Evolutionary conservation across 805 yeast genomes (phyloP), one percentile per base, ranked within the genome.

Genomic region (Nakazawaea ishiwadae): DNA sequence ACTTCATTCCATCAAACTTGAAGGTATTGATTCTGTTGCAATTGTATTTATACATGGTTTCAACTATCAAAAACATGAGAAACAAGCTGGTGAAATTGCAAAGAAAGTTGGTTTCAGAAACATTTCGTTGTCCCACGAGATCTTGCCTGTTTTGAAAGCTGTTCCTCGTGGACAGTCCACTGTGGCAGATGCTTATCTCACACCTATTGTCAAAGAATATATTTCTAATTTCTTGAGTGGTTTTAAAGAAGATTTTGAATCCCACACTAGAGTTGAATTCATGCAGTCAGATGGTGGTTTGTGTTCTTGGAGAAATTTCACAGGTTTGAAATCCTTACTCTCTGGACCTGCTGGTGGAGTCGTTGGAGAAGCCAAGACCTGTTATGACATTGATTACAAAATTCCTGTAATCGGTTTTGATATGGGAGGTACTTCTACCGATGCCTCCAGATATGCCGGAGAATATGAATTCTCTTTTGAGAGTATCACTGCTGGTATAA

Each of bases 261-360:
- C 29, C 5, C 44, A 40, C 17, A 58, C 61, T 4, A 54, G 61
- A 41, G 69, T 74, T 36, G 66, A 72, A 44, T 75, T 75, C 54
- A 75, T 75, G 81, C 79, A 74, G 50, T 68, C 75, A 9, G 75
- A 75, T 56, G 81, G 81, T 37, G 81, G 81, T 10, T 60, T 75
- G 38, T 69, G 71, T 43, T 73, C 73, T 5, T 72, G 74, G 63
- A 65, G 68, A 44, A 65, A 68, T 40, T 75, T 75, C 51, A 63
- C 76, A 3, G 81, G 81, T 5, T 58, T 75, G 41, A 65, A 68
- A 48, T 75, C 81, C 3, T 62, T 75, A 20, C 59, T 75, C 23
- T 73, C 79, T 4, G 81, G 81, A 11, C 81, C 81, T 4, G 81
- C 81, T 31, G 81, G 81, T 33, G 81, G 81, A 35, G 74, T 74